Evolutionary conservation across 169 alveolate genomes (phyloP).

Genomic region (Plasmodium coatneyi): DNA sequence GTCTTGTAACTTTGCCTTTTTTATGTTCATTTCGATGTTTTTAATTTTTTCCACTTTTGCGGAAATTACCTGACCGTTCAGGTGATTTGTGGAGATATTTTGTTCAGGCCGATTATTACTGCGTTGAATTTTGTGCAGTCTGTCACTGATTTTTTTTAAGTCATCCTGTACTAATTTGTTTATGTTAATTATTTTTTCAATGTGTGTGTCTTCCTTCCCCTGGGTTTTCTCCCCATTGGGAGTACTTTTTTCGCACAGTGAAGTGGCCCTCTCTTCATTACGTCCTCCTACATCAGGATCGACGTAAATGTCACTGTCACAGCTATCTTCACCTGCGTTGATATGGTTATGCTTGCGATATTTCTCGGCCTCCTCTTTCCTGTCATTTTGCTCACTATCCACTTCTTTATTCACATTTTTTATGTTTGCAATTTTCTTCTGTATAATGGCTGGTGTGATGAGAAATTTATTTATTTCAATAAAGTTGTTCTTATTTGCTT

Average conservation of each 20-base stretch:
- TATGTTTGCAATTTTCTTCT: constrained; percentile 71
- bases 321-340: neutral
- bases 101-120: constrained; percentile 15
- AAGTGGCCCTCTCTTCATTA: neutral
- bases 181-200: constrained; percentile 50
- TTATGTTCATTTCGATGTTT: constrained; percentile 9
- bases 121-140: constrained; percentile 52
- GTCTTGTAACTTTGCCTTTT: neutral
- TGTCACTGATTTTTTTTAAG: constrained; percentile 69
- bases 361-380: neutral
- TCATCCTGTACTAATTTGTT: constrained; percentile 68
- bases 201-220: constrained; percentile 4
- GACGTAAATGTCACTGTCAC: constrained; percentile 6
- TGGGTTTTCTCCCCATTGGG: neutral
- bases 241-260: neutral
- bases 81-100: neutral
- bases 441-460: constrained; percentile 67
- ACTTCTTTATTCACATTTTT: constrained; percentile 32
- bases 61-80: neutral
- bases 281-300: neutral
- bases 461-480: constrained; percentile 57
- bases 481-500: constrained; percentile 5
- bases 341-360: neutral
- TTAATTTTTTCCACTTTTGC: constrained; percentile 2
- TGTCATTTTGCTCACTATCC: neutral